Percentiles rank a stretch among this genome's conserved stretches.
Evolutionary conservation across 345 rosid species (phyloP).

Genomic region (Cardamine occulta): DNA sequence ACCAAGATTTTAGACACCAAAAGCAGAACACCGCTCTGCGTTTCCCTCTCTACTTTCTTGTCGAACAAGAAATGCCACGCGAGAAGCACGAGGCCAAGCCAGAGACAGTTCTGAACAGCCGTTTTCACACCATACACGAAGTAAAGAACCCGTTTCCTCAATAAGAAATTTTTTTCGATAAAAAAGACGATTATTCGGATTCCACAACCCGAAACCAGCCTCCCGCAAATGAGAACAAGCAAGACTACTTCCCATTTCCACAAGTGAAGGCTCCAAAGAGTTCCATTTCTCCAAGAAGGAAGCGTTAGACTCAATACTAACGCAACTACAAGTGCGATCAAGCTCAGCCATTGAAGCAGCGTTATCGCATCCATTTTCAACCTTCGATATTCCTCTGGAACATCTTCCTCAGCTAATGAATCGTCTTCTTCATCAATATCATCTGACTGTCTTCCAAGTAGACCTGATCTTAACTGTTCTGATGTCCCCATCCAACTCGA

Average conservation of each 20-base stretch:
- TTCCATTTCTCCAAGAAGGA: slow-evolving; percentile 38
- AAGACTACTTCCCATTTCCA: slow-evolving; percentile 93
- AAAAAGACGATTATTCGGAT: slow-evolving; percentile 72
- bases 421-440: slow-evolving; percentile 75
- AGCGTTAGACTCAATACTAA: slow-evolving; percentile 51
- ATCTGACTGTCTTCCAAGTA: slow-evolving; percentile 40
- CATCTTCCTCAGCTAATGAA: slow-evolving; percentile 62
- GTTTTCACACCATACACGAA: slow-evolving; percentile 78
- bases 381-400: slow-evolving; percentile 66
- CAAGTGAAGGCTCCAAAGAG: slow-evolving; percentile 56
- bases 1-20: slow-evolving; percentile 65
- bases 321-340: slow-evolving; percentile 54
- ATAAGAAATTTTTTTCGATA: slow-evolving; percentile 72
- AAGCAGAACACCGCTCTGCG: slow-evolving; percentile 38
- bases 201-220: slow-evolving; percentile 83
- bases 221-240: slow-evolving; percentile 78
- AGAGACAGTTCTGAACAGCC: slow-evolving; percentile 90
- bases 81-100: slow-evolving; percentile 74
- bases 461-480: slow-evolving; percentile 58
- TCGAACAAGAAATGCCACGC: slow-evolving; percentile 81
- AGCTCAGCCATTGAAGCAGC: slow-evolving; percentile 72
- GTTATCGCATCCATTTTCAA: slow-evolving; percentile 47
- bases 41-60: slow-evolving; percentile 51
- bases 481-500: slow-evolving; percentile 58
- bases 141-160: slow-evolving; percentile 75